These are phyloP conservation scores for Neurospora sp. DNA, from an alignment of 495 filamentous ascomycete species.

Conservation along the genomic window DNA sequence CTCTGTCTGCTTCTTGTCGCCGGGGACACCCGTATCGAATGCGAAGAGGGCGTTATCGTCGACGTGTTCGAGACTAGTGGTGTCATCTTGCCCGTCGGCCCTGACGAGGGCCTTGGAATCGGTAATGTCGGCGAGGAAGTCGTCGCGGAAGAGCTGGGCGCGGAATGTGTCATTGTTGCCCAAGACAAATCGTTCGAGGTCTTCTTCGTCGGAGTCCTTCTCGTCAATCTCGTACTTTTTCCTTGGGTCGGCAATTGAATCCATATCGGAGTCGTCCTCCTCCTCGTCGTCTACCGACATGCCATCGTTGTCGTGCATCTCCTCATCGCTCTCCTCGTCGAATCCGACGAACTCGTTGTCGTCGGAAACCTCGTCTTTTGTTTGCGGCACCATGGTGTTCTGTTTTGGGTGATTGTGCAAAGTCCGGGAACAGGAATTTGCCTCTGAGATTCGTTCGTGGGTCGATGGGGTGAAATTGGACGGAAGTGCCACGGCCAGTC, in stretches of 20 bases:
- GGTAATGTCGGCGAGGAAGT: constrained; percentile 15
- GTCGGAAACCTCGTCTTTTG: constrained; percentile 15
- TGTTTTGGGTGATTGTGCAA: neutral
- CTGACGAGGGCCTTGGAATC: constrained; percentile 26
- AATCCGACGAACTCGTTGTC: constrained; percentile 25
- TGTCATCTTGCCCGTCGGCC: constrained; percentile 13
- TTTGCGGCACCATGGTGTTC: constrained; percentile 9
- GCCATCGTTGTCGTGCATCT: neutral
- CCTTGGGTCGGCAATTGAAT: neutral
- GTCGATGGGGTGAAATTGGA: neutral
- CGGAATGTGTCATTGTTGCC: constrained; percentile 76
- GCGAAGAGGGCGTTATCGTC: constrained; percentile 53
- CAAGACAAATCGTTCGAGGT: constrained; percentile 77
- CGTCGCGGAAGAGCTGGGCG: constrained; percentile 49
- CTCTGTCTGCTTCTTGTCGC: constrained; percentile 25
- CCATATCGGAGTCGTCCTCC: neutral
- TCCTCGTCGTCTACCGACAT: constrained; percentile 25
- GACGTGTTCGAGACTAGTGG: constrained; percentile 36
- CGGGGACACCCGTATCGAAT: constrained; percentile 33
- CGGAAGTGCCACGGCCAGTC: neutral
- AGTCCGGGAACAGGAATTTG: neutral
- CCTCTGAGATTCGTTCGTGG: neutral
- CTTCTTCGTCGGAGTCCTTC: constrained; percentile 72
- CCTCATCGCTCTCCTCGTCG: constrained; percentile 22
- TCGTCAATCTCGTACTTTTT: constrained; percentile 28